Percentiles rank a stretch among this genome's conserved stretches.
Evolutionary conservation across 2,329 filamentous ascomycete genomes (phyloP).

Genomic region (Sporothrix dimorphospora): DNA sequence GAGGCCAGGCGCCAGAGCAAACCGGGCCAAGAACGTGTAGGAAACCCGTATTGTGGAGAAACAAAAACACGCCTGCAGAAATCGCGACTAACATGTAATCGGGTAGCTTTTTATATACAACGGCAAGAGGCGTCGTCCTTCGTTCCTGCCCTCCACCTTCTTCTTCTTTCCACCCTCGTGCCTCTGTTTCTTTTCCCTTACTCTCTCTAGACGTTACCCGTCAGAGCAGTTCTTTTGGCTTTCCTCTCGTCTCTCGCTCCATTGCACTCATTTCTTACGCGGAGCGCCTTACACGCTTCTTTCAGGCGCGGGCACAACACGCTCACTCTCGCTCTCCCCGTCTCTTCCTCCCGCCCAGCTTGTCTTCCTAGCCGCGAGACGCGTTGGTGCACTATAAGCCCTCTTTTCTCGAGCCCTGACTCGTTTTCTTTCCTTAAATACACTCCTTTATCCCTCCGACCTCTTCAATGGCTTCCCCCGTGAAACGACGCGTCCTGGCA

Average conservation of each 20-base stretch:
- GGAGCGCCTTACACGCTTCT: background rate
- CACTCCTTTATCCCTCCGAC: background rate
- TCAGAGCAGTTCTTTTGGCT: background rate
- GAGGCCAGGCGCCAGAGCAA: background rate
- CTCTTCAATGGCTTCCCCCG: slow-evolving; percentile 40
- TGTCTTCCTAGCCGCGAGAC: background rate
- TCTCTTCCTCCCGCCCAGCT: background rate
- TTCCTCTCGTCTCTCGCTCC: background rate
- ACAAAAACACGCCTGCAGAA: slow-evolving; percentile 25
- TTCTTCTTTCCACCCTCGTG: background rate
- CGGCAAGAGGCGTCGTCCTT: slow-evolving; percentile 8
- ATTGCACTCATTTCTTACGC: background rate
- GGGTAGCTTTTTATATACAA: slow-evolving; percentile 13
- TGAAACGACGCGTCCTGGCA: slow-evolving; percentile 55
- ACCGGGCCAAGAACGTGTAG: slow-evolving; percentile 5
- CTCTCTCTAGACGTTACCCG: background rate
- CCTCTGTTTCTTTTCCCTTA: background rate
- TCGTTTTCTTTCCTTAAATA: background rate
- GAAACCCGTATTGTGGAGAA: slow-evolving; percentile 22
- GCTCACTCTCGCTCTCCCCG: background rate
- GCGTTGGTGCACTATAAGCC: background rate
- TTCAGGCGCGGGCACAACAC: background rate
- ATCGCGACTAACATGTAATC: slow-evolving; percentile 23
- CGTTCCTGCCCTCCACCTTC: background rate
- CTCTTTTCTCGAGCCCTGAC: background rate